A percentile compares a stretch with the other conserved stretches of the same genome.
Evolutionary conservation across 1,284 basidiomycete species (phyloP).

Genomic region (Cutaneotrichosporon spelunceum): DNA sequence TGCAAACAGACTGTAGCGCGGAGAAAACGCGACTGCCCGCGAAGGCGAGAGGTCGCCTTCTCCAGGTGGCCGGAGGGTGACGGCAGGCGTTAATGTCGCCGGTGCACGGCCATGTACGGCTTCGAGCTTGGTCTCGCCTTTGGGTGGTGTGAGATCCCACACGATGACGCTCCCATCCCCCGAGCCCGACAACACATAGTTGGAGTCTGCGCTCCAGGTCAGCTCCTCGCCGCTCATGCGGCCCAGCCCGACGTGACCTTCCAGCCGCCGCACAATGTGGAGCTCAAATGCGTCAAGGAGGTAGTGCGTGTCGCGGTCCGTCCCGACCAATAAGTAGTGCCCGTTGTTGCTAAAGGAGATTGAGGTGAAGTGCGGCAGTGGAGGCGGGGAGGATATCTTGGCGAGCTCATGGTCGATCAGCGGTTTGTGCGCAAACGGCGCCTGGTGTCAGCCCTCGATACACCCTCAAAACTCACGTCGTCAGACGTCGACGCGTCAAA

Average conservation of each 20-base stretch:
- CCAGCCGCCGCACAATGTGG: constrained; percentile 72
- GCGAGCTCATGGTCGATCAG: constrained; percentile 75
- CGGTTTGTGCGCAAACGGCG: constrained; percentile 73
- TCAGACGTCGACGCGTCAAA: constrained; percentile 89
- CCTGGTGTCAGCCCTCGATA: constrained; percentile 41
- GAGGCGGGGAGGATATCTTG: constrained; percentile 72
- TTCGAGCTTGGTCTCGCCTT: constrained; percentile 14
- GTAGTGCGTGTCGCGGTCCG: constrained; percentile 88
- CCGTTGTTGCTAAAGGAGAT: constrained; percentile 86
- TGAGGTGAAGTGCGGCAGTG: constrained; percentile 87
- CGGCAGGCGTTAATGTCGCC: constrained; percentile 60
- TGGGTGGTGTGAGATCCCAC: constrained; percentile 64
- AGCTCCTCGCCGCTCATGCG: constrained; percentile 86
- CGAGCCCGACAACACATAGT: constrained; percentile 70
- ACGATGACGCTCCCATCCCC: constrained; percentile 72
- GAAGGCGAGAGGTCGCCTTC: constrained; percentile 71
- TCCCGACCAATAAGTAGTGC: constrained; percentile 85
- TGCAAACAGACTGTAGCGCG: constrained; percentile 80
- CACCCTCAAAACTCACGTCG: constrained; percentile 54
- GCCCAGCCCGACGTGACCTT: constrained; percentile 75
- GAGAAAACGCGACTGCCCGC: constrained; percentile 82
- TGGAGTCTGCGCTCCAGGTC: constrained; percentile 86
- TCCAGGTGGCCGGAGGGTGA: constrained; percentile 48
- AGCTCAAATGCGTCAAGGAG: constrained; percentile 85
- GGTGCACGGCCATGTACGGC: constrained; percentile 51